phyloP scores from a whole-genome alignment of 192 early-diverging fungal species.

The Backusella circina region DNA sequence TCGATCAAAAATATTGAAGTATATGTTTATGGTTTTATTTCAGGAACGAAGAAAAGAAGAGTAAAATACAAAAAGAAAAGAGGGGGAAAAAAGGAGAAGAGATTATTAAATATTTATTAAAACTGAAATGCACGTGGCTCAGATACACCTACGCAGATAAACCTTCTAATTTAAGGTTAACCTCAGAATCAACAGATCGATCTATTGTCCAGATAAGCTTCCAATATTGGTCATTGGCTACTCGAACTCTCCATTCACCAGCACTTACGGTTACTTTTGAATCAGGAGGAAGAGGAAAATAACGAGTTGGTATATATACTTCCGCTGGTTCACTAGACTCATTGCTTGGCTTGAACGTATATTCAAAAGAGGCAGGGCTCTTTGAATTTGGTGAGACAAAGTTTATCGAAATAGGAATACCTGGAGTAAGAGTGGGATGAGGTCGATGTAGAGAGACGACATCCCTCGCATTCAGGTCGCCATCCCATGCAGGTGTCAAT shows the following conservation, averaged over 20 bases:
- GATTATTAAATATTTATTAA: slow-evolving; percentile 2
- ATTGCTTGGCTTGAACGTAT: not conserved
- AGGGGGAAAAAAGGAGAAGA: not conserved
- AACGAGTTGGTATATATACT: slow-evolving; percentile 44
- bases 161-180: not conserved
- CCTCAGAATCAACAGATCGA: not conserved
- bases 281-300: slow-evolving; percentile 38
- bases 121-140: not conserved
- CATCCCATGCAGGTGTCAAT: not conserved
- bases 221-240: slow-evolving; percentile 17
- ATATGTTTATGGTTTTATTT: not conserved
- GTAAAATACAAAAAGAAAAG: not conserved
- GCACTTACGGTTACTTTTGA: not conserved
- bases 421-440: slow-evolving; percentile 14
- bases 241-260: not conserved
- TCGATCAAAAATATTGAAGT: not conserved
- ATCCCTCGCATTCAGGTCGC: slow-evolving; percentile 14
- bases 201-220: slow-evolving; percentile 17
- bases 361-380: slow-evolving; percentile 7
- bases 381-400: slow-evolving; percentile 8
- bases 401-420: slow-evolving; percentile 13
- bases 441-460: slow-evolving; percentile 28
- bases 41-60: not conserved
- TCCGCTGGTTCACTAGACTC: slow-evolving; percentile 23
- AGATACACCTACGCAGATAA: not conserved